phyloP scores from a whole-genome alignment of 2,329 filamentous ascomycete species.

The Talaromyces rugulosus region DNA sequence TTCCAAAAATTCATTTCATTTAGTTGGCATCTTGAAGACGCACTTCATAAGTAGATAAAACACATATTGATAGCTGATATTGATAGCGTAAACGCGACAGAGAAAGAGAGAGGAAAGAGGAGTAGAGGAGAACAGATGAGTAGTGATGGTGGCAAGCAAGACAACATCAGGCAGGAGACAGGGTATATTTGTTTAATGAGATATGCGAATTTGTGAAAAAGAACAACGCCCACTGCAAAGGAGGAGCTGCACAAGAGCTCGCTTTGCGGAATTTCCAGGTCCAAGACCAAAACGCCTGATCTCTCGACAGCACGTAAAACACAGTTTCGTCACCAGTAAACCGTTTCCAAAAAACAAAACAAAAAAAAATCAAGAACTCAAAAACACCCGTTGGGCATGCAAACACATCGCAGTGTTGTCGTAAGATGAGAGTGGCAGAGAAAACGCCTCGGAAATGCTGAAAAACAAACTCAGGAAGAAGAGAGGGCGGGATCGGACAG shows the following conservation, averaged over 20 bases:
- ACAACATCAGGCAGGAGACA: not conserved
- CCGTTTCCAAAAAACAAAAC: not conserved
- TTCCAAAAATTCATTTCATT: not conserved
- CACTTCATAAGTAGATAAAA: not conserved
- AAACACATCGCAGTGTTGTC: conserved; percentile 2
- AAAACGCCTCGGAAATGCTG: not conserved
- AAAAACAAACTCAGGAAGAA: not conserved
- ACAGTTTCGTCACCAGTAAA: not conserved
- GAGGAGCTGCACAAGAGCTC: not conserved
- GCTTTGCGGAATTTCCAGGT: not conserved
- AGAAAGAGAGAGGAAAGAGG: not conserved
- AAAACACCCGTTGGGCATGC: not conserved
- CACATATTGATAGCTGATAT: not conserved
- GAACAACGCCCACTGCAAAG: not conserved
- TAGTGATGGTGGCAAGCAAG: not conserved
- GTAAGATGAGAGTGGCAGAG: conserved; percentile 6
- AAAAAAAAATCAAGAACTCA: not conserved
- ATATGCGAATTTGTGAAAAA: conserved; percentile 10
- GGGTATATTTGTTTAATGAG: conserved; percentile 5
- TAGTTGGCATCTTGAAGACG: not conserved
- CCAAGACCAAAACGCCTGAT: conserved; percentile 4
- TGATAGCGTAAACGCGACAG: not conserved
- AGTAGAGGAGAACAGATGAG: not conserved
- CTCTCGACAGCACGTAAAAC: not conserved
- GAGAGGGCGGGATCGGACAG: not conserved